Evolutionary conservation across 495 filamentous ascomycete species (phyloP).

Genomic region (Hypoxylon lenormandii): DNA sequence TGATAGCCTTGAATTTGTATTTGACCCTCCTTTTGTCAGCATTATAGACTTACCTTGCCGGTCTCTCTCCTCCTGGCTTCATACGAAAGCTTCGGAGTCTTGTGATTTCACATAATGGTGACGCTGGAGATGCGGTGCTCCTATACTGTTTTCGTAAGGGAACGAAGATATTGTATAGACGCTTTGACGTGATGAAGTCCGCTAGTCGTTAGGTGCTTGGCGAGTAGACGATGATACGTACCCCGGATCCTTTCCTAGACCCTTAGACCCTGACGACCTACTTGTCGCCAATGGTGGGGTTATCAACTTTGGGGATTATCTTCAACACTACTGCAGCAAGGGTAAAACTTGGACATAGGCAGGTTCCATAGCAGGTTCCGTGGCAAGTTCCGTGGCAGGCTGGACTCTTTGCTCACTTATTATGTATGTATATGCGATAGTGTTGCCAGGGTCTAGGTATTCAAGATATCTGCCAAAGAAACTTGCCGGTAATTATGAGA

Average conservation of each 20-base stretch:
- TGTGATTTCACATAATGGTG: constrained; percentile 5
- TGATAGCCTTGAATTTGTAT: not conserved
- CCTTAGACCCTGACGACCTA: constrained; percentile 6
- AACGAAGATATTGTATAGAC: constrained; percentile 4
- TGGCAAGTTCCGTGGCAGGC: no score
- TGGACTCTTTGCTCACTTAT: no score
- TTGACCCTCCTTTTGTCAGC: not conserved
- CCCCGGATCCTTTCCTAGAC: constrained; percentile 16
- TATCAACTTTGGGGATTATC: constrained; percentile 12
- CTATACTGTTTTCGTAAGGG: constrained; percentile 11
- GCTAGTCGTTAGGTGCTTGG: constrained; percentile 1
- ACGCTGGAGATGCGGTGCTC: constrained; percentile 9
- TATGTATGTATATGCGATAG: no score
- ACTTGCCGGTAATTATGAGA: no score
- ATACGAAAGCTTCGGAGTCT: not conserved
- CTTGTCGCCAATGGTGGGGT: constrained; percentile 4
- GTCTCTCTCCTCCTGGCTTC: not conserved
- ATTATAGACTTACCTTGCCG: not conserved
- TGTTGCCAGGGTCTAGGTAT: no score
- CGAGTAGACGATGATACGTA: constrained; percentile 5
- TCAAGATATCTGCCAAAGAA: no score
- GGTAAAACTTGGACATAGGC: constrained; percentile 2
- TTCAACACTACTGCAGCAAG: constrained; percentile 1
- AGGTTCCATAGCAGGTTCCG: no score
- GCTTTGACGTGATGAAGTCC: constrained; percentile 29